Evolutionary conservation across 2,329 filamentous ascomycete species (phyloP).

Genomic region (Alternaria incomplexa): DNA sequence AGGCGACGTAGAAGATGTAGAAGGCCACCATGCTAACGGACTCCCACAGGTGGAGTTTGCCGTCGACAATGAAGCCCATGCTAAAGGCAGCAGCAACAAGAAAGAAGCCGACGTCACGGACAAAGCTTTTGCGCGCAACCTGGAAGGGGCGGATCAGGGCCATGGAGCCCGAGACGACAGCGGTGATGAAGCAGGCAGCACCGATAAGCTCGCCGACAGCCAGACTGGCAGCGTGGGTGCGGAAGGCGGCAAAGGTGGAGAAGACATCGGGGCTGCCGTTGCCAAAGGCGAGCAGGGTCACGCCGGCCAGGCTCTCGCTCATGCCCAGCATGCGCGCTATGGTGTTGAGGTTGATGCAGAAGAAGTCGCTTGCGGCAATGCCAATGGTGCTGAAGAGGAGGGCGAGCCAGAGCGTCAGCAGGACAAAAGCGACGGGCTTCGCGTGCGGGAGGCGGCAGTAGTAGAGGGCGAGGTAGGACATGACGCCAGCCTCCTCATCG

Average conservation of each 20-base stretch:
- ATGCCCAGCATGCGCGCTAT: constrained; percentile 88
- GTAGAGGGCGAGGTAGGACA: constrained; percentile 88
- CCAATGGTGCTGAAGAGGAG: constrained; percentile 96
- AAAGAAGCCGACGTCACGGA: constrained; percentile 92
- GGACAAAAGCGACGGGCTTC: constrained; percentile 77
- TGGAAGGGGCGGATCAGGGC: constrained; percentile 93
- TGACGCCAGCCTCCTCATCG: constrained; percentile 86
- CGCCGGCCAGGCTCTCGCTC: constrained; percentile 94
- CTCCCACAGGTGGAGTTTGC: constrained; percentile 84
- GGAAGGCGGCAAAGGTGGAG: constrained; percentile 98
- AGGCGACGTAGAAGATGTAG: constrained; percentile 86
- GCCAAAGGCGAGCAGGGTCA: constrained; percentile 95
- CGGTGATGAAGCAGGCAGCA: constrained; percentile 93
- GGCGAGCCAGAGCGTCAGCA: constrained; percentile 82
- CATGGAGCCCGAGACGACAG: constrained; percentile 96
- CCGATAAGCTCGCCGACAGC: constrained; percentile 95
- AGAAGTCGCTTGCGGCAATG: constrained; percentile 97
- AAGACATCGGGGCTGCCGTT: constrained; percentile 99
- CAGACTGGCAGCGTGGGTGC: constrained; percentile 94
- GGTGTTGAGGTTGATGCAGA: constrained; percentile 94
- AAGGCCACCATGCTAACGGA: constrained; percentile 88
- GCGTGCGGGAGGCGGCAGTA: constrained; percentile 77
- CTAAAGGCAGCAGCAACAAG: constrained; percentile 85
- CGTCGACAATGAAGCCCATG: constrained; percentile 86
- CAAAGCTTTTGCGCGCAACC: constrained; percentile 86